phyloP scores from a whole-genome alignment of 257 asterid genomes.

The Voacanga thouarsii region DNA sequence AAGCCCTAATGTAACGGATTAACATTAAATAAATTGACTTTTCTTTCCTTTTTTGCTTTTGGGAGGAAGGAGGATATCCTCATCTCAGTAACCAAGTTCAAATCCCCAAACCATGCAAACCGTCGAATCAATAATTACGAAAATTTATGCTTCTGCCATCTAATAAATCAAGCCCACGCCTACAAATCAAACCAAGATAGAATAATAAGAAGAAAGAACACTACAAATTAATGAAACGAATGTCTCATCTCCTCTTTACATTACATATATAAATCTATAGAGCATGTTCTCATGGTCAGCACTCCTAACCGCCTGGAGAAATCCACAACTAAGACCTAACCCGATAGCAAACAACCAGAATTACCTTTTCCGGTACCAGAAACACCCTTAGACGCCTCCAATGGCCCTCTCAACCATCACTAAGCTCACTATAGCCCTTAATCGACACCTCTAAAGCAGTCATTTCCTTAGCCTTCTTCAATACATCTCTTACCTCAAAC shows the following conservation, averaged over 20 bases:
- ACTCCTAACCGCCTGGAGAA: background rate
- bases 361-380: too few relatives aligned
- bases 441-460: too few relatives aligned
- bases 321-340: too few relatives aligned
- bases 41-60: background rate
- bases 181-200: too few relatives aligned
- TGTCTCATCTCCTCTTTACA: background rate
- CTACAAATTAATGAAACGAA: background rate
- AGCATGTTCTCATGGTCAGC: background rate
- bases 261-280: background rate
- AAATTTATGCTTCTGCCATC: background rate
- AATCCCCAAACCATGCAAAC: background rate
- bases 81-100: background rate
- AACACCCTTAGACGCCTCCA: too few relatives aligned
- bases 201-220: too few relatives aligned
- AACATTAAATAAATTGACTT: background rate
- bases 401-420: too few relatives aligned
- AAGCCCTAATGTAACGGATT: background rate
- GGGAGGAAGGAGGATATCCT: background rate
- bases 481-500: too few relatives aligned
- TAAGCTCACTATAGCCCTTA: too few relatives aligned
- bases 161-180: background rate
- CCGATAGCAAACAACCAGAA: too few relatives aligned
- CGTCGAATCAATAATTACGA: background rate
- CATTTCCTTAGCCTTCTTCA: too few relatives aligned